Base-by-base conservation (phyloP, 1,139 yeast species). In the Citeromyces hawaiiensis region DNA sequence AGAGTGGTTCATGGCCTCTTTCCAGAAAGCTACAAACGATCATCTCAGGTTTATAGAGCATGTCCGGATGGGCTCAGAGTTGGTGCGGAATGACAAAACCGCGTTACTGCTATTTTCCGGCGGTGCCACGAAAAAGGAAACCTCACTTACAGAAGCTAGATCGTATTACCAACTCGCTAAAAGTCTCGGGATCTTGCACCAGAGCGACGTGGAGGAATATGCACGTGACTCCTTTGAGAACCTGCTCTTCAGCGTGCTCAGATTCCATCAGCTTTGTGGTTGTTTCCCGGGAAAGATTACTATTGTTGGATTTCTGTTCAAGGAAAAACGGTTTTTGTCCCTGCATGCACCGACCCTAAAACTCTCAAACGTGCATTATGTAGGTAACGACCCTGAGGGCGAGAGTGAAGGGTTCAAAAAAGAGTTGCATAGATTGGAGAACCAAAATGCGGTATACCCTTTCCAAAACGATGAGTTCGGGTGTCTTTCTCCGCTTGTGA, bases 221-320 rank as follows among this genome's bases (percentile, higher is more conserved):
- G 88, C 95, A 0, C 60, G 86, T 36, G 94, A 85, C 54, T 83
- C 94, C 2, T 80, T 79, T 54, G 94, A 85, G 52, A 85, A 85
- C 53, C 70, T 83, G 6, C 46, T 82, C 2, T 83, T 74, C 53
- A 74, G 81, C 48, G 48, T 83, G 2, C 66, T 74, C 38, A 60
- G 80, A 38, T 83, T 68, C 53, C 59, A 66, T 36, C 77, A 78
- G 48, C 47, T 68, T 2, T 56, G 61, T 5, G 59, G 63, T 0
- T 34, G 13, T 2, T 78, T 70, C 46, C 94, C 94, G 0, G 40
- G 51, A 1, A 49, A 48, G 2, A 61, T 83, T 2, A 70, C 76
- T 0, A 65, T 85, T 4, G 70, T 77, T 5, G 94, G 94, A 3
- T 82, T 82, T 53, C 86, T 75, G 39, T 85, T 85, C 57, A 85